Base-by-base conservation (phyloP, 192 early-diverging fungal species). In the Coemansia pectinata region DNA sequence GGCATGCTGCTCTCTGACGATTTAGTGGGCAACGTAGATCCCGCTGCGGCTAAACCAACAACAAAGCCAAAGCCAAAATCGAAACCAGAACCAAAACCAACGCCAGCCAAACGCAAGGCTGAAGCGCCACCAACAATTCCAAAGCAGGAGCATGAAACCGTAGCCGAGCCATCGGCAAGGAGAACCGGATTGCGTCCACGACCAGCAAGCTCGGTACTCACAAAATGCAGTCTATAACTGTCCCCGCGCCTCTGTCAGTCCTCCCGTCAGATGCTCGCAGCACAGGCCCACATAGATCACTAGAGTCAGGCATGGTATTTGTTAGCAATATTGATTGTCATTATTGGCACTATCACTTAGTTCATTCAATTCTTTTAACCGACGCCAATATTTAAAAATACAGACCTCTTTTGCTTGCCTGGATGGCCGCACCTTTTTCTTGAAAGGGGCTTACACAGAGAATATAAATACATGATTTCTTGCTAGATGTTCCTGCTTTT, bases 1-100 rank as follows among this genome's bases (percentile, higher is more conserved):
- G 88, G 88, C 1, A 75, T 88, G 62, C 45, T 89, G 55, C 87
- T 89, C 39, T 77, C 85, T 0, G 74, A 76, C 65, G 84, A 88
- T 61, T 60, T 88, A 31, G 62, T 23, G 19, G 36, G 19, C 34
- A 40, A 19, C 15, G n/a, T 33, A 25, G 59, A 11, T 2, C 40
- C 31, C 31, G 23, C 55, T 14, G 34, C 36, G 58, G 63, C 36
- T 53, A 62, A 25, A 31, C 42, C 33, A 23, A 31, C 58, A 34
- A 5, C 59, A 38, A 73, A 62, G 14, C 19, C 65, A 45, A 41
- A 9, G n/a, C 27, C 65, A 53, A 41, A 14, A 41, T 63, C 70
- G 36, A 55, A 62, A 14, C 27, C 65, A 53, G 45, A 62, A 14
- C 27, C 65, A 53, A 72, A 53, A 7, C 34, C 42, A 14, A 36